Percentiles rank a stretch among this genome's conserved stretches.
phyloP scores from a whole-genome alignment of 371 early-diverging fungal species.

The Synchytrium microbalum region DNA sequence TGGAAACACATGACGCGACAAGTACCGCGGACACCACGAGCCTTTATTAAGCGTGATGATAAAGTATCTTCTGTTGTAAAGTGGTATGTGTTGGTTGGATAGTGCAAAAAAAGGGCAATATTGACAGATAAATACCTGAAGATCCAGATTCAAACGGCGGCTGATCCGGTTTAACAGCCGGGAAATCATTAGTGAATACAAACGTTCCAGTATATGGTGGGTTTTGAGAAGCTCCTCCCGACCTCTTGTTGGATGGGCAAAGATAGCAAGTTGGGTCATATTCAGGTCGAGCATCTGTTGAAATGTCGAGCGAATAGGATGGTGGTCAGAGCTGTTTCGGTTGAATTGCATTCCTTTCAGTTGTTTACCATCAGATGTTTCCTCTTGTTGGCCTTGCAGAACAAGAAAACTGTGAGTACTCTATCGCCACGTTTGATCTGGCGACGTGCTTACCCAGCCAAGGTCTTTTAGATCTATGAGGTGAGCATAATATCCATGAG shows the following conservation, averaged over 20 bases:
- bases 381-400: conserved; percentile 54
- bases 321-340: no score
- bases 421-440: not conserved
- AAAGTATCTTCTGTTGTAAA: conserved; percentile 7
- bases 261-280: not conserved
- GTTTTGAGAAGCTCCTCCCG: conserved; percentile 57
- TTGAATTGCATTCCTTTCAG: no score
- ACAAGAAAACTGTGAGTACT: not conserved
- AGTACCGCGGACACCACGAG: conserved; percentile 66
- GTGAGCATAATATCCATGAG: conserved; percentile 88
- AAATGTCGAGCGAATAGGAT: not conserved
- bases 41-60: conserved; percentile 41
- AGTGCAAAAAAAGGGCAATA: not conserved
- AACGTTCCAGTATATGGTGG: conserved; percentile 66
- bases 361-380: conserved; percentile 41
- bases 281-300: not conserved
- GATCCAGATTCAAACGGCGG: conserved; percentile 26
- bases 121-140: not conserved
- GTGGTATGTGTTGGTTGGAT: not conserved
- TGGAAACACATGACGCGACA: conserved; percentile 87
- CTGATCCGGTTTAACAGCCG: conserved; percentile 69
- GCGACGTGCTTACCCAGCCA: conserved; percentile 53
- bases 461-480: conserved; percentile 88
- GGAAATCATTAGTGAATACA: conserved; percentile 84
- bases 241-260: conserved; percentile 73